Evolutionary conservation across 2,329 filamentous ascomycete species (phyloP), one percentile per base, ranked within the genome.

Genomic region (Xylariaceae sp.): DNA sequence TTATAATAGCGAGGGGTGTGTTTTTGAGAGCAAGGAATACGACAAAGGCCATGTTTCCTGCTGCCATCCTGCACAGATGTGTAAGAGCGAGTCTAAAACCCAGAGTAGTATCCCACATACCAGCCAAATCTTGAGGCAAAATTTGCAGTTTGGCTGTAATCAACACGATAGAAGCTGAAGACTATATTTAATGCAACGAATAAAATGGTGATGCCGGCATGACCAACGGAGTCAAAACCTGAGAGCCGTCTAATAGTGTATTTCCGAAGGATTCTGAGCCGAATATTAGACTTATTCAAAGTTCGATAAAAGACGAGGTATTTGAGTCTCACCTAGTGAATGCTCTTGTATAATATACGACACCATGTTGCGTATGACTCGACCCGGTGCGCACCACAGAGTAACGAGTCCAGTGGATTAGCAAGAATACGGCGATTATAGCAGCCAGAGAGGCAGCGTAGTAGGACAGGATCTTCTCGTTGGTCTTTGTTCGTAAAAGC

Each of bases 11-110:
- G 6, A 77, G 54, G 0, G 73, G 73, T 0, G 72, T 76, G 44
- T 76, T 76, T 44, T 72, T 74, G 49, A 75, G 56, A 1, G 67
- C 68, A 10, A 78, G 61, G 22, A 75, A 73, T 2, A 75, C 68
- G 16, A n/a, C n/a, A n/a, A n/a, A n/a, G n/a, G 64, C 64, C 25
- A 75, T 52, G 43, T 77, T 77, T 23, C 57, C 64, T 10, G 69
- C 56, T 1, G 68, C 61, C 57, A 77, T 64, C 75, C 75, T 77
- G 11, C 5, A 37, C 16, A 23, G 22, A 16, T 16, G 38, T 41
- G 60, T 51, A 58, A 50, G 20, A 20, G 11, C 27, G 21, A 17
- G 25, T 17, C 3, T 12, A 7, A n/a, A n/a, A 35, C 19, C 8
- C 12, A 20, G 27, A 35, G 6, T 33, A 4, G 5, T 2, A n/a